phyloP scores from a whole-genome alignment of 805 yeast genomes.

The Saccharomycopsis lassenensis region DNA sequence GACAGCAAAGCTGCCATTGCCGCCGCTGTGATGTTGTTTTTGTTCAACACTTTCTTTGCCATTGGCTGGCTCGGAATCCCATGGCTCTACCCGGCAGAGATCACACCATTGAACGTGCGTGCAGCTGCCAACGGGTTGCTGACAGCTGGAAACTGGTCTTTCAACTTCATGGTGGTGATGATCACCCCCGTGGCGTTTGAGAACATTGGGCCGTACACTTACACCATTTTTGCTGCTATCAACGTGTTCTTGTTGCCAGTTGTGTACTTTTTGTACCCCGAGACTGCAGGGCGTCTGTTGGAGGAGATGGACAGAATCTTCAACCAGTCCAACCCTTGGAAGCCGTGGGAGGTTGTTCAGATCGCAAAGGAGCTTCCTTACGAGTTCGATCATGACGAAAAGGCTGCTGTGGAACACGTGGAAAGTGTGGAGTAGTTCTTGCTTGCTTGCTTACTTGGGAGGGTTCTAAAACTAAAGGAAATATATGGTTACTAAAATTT shows the following conservation, averaged over 20 bases:
- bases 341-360: slow-evolving; percentile 33
- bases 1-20: slow-evolving; percentile 36
- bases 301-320: slow-evolving; percentile 62
- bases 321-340: slow-evolving; percentile 25
- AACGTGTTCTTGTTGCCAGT: slow-evolving; percentile 52
- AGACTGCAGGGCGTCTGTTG: slow-evolving; percentile 64
- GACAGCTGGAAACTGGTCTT: slow-evolving; percentile 55
- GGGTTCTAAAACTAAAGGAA: too few relatives aligned
- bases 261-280: slow-evolving; percentile 61
- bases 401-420: slow-evolving; percentile 1
- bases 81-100: slow-evolving; percentile 58
- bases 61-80: slow-evolving; percentile 36
- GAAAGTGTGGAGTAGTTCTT: slow-evolving; percentile 1
- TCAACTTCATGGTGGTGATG: slow-evolving; percentile 57
- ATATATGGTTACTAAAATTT: too few relatives aligned
- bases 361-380: slow-evolving; percentile 26
- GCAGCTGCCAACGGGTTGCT: slow-evolving; percentile 33
- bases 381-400: slow-evolving; percentile 7
- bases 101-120: slow-evolving; percentile 47
- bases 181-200: slow-evolving; percentile 47
- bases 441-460: too few relatives aligned
- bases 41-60: slow-evolving; percentile 35
- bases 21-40: slow-evolving; percentile 53
- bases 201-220: slow-evolving; percentile 43
- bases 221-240: slow-evolving; percentile 55